Conservation (phyloP, 2,329 filamentous ascomycete species). For the Colletotrichum viniferum region DNA sequence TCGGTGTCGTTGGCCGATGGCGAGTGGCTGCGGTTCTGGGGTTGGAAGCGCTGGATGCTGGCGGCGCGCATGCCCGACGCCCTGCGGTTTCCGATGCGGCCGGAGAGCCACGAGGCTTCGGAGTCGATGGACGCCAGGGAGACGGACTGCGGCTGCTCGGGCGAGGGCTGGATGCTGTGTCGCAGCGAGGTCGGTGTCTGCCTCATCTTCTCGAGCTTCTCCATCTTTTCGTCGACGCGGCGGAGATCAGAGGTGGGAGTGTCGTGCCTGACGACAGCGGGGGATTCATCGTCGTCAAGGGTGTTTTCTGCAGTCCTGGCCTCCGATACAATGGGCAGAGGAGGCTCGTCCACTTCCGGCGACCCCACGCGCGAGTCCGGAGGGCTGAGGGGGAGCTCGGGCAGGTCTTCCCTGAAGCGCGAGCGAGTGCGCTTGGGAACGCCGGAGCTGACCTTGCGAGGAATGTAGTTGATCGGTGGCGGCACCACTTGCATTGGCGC, state of each 20-base stretch:
- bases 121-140: constrained; percentile 95
- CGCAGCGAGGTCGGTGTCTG: constrained; percentile 51
- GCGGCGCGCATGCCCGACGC: constrained; percentile 50
- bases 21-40: constrained; percentile 24
- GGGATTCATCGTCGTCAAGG: background rate
- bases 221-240: constrained; percentile 39
- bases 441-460: constrained; percentile 41
- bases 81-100: constrained; percentile 60
- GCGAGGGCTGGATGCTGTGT: constrained; percentile 49
- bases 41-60: constrained; percentile 37
- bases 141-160: constrained; percentile 69
- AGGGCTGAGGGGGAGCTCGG: constrained; percentile 84
- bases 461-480: constrained; percentile 45
- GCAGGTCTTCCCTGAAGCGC: constrained; percentile 90
- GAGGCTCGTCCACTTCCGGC: constrained; percentile 63
- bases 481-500: constrained; percentile 44
- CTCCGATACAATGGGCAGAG: constrained; percentile 37
- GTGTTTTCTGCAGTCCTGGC: constrained; percentile 24
- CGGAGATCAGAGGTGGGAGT: constrained; percentile 51
- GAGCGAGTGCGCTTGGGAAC: constrained; percentile 82
- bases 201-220: constrained; percentile 34
- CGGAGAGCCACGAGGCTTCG: constrained; percentile 94
- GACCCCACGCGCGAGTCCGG: constrained; percentile 83
- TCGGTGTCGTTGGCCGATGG: constrained; percentile 52
- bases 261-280: constrained; percentile 44